Evolutionary conservation across 306 rosid genomes (phyloP).

Genomic region (Dalbergia cultrata): DNA sequence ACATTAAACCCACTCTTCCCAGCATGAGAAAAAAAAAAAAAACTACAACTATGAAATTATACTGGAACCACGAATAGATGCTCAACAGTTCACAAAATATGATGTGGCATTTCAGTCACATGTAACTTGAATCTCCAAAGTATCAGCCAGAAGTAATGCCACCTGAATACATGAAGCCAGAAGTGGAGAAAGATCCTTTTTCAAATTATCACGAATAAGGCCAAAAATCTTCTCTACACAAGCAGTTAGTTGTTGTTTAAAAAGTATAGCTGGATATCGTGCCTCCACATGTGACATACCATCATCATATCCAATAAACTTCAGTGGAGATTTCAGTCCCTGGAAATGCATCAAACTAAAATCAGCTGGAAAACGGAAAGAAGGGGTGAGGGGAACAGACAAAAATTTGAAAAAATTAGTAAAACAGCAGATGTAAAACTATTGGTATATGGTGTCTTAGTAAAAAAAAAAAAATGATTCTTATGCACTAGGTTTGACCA

Average conservation of each 20-base stretch:
- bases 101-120: neutral
- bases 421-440: neutral
- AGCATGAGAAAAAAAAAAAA: neutral
- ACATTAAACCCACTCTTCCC: too few relatives aligned
- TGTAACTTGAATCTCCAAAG: constrained; percentile 8
- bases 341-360: constrained; percentile 51
- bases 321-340: constrained; percentile 85
- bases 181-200: constrained; percentile 90
- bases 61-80: constrained; percentile 13
- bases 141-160: constrained; percentile 27
- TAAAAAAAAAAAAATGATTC: neutral
- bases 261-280: constrained; percentile 93
- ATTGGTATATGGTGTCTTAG: neutral
- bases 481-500: neutral
- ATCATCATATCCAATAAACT: constrained; percentile 80
- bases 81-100: constrained; percentile 22
- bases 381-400: neutral
- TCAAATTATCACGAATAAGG: constrained; percentile 90
- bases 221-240: constrained; percentile 98
- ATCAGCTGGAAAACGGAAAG: constrained; percentile 26
- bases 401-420: neutral
- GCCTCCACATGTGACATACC: constrained; percentile 89
- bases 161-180: constrained; percentile 94
- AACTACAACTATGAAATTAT: constrained; percentile 29
- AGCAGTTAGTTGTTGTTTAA: constrained; percentile 96